Evolutionary conservation across 257 asterid genomes (phyloP).

Genomic region (Scutellaria baicalensis): DNA sequence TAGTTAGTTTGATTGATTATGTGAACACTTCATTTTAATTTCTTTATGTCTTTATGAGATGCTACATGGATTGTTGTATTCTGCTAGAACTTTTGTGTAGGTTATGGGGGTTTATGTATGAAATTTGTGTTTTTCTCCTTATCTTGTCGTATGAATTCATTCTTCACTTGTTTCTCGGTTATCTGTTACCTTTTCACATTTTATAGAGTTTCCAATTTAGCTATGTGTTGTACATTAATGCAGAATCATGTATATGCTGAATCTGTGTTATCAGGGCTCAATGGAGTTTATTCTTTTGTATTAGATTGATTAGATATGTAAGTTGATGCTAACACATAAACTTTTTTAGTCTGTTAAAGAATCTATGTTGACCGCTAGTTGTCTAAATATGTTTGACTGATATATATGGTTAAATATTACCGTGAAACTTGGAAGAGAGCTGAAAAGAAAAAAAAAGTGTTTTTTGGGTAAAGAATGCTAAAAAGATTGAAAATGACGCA

Average conservation of each 20-base stretch:
- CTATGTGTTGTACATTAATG: not conserved
- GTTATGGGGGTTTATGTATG: not conserved
- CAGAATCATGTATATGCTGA: not conserved
- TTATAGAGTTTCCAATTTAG: not conserved
- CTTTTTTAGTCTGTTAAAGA: slow-evolving; percentile 8
- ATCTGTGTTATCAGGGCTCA: not conserved
- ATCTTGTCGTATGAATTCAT: not conserved
- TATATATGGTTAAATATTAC: too few species aligned
- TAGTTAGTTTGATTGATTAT: not conserved
- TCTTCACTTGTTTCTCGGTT: not conserved
- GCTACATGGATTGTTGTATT: not conserved
- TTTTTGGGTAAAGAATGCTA: too few species aligned
- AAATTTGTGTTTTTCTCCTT: not conserved
- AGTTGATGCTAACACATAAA: not conserved
- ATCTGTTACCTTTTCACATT: not conserved
- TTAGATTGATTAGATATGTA: not conserved
- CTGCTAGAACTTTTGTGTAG: not conserved
- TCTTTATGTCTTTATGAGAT: not conserved
- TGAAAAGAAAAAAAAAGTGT: too few species aligned
- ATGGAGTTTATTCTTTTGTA: not conserved
- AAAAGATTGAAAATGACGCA: too few species aligned
- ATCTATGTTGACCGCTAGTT: not conserved
- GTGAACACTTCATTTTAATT: not conserved
- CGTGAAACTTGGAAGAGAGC: too few species aligned
- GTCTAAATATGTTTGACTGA: too few species aligned